Percentiles rank a stretch among this genome's conserved stretches.
These are phyloP conservation scores for Meyerozyma athensensis DNA, from an alignment of 1,139 yeast species.

Conservation along the genomic window DNA sequence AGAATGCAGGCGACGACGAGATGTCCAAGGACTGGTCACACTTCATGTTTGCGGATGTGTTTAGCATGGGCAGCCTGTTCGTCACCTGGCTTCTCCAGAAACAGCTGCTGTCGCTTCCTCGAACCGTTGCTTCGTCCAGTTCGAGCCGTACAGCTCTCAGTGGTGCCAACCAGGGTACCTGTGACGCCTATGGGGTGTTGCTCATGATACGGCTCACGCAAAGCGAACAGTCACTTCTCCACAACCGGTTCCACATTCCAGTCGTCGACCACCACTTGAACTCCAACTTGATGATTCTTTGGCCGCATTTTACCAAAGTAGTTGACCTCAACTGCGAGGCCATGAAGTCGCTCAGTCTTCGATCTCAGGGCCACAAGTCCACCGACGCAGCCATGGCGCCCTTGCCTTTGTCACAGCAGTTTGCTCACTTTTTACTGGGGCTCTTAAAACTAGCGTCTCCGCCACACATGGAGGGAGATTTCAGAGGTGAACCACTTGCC, in stretches of 20 bases:
- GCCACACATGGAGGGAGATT: constrained; percentile 17
- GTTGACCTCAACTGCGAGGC: constrained; percentile 76
- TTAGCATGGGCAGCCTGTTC: constrained; percentile 40
- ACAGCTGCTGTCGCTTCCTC: neutral
- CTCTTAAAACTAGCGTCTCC: constrained; percentile 51
- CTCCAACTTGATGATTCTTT: constrained; percentile 57
- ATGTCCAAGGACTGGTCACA: constrained; percentile 45
- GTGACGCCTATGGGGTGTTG: constrained; percentile 74
- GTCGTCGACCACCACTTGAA: constrained; percentile 71
- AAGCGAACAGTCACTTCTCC: constrained; percentile 56
- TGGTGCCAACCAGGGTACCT: constrained; percentile 27
- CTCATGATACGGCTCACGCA: constrained; percentile 75
- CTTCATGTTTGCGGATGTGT: constrained; percentile 47
- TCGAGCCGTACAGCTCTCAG: constrained; percentile 6
- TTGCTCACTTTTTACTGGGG: constrained; percentile 72
- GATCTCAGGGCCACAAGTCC: constrained; percentile 13
- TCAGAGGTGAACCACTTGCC: constrained; percentile 63
- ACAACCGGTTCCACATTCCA: constrained; percentile 61
- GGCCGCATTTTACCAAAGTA: constrained; percentile 83
- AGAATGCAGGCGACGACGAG: constrained; percentile 7
- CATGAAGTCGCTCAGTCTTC: constrained; percentile 41
- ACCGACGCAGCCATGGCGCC: constrained; percentile 50
- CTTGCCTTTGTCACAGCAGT: constrained; percentile 62
- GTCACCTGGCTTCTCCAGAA: constrained; percentile 29
- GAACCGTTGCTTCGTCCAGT: constrained; percentile 12